phyloP scores from a whole-genome alignment of 2,329 filamentous ascomycete genomes.

The Boeremia lycopersici region DNA sequence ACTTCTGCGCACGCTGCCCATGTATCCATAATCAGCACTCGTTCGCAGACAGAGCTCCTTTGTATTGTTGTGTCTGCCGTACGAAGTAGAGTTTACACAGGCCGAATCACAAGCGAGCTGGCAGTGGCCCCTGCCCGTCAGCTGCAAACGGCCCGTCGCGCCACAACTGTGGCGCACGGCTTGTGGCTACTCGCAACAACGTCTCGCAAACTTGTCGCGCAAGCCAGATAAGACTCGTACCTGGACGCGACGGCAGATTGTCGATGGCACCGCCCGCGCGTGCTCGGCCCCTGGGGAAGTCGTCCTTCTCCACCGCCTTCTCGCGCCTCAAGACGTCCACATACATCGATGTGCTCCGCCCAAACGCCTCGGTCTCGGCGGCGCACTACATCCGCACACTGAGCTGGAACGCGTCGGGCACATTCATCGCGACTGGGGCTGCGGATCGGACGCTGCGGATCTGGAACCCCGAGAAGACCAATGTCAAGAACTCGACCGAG shows the following conservation, averaged over 20 bases:
- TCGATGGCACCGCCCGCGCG: constrained; percentile 49
- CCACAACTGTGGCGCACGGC: background rate
- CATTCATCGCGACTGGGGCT: constrained; percentile 81
- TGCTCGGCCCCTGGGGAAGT: constrained; percentile 68
- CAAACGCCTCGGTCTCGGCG: constrained; percentile 38
- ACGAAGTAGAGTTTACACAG: background rate
- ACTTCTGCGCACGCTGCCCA: too few species aligned
- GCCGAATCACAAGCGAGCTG: constrained; percentile 4
- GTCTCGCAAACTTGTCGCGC: background rate
- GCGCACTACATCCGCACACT: constrained; percentile 68
- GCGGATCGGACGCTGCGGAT: constrained; percentile 73
- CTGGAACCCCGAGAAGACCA: constrained; percentile 80
- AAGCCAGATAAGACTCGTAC: too few species aligned
- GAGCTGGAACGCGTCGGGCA: constrained; percentile 87
- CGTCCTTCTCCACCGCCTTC: constrained; percentile 72
- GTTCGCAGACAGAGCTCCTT: background rate
- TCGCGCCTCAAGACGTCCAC: constrained; percentile 70
- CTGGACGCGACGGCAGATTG: background rate
- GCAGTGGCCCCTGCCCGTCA: background rate
- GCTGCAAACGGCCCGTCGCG: background rate
- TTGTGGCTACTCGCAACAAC: background rate
- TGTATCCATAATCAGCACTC: too few species aligned
- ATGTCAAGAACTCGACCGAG: constrained; percentile 76
- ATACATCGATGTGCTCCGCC: constrained; percentile 59
- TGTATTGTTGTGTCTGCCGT: background rate